Evolutionary conservation across 2,329 filamentous ascomycete species (phyloP), one percentile per base, ranked within the genome.

Genomic region (Cyphellophora europaea): DNA sequence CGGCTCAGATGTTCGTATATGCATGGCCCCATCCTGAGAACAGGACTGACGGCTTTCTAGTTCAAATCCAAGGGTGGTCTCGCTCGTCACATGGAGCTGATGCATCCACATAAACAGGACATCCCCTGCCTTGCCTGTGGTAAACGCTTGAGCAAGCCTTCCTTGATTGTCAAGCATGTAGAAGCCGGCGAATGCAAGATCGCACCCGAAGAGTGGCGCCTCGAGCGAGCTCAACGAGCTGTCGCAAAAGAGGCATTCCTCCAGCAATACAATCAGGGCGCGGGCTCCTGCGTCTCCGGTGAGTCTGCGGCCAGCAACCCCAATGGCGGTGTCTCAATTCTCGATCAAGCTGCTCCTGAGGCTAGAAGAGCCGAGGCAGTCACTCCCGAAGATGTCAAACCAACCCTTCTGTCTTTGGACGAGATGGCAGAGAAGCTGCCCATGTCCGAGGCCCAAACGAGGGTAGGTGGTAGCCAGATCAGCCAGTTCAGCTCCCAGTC

Each of bases 61-160:
- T 77, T 74, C 53, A 65, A 66, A 41, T 71, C 63, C 17, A 56
- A 63, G 3, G 61, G 60, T 14, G 74, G 71, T 1, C 58, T 69
- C 8, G 63, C 67, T 35, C 48, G 48, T 13, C 74, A 79, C 43
- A 61, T 74, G n/a, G 56, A 61, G 36, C 51, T 61, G 43, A 71
- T 74, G 8, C 72, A 76, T 43, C 63, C 55, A 6, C 50, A 63
- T 5, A 53, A 64, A 5, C 72, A 74, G 40, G 55, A 65, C 27
- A 55, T 77, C 30, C 45, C 50, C 3, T 79, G 74, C 48, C 38
- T 42, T 18, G 57, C 55, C 11, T 79, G 74, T 48, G 44, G 52
- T 4, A 40, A 48, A 6, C 49, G 56, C 3, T 78, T 74, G 51
- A 55, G 53, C 10, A 59, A 60, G 6, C 71, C 72, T 1, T 54